Conservation (phyloP, 2,329 filamentous ascomycete species). For the Ramichloridium luteum region DNA sequence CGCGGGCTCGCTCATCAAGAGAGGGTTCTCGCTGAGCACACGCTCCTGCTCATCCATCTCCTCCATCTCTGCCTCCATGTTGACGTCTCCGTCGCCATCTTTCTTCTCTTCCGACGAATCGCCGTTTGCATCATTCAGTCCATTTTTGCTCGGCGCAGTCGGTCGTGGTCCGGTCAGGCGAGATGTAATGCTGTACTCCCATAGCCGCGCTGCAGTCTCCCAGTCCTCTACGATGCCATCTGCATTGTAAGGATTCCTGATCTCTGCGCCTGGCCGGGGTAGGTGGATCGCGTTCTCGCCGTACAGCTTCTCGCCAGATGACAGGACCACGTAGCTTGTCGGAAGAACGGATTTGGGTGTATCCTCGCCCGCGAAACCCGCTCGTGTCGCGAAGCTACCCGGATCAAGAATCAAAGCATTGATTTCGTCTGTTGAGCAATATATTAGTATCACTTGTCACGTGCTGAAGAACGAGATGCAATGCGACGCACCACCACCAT, state of each 20-base stretch:
- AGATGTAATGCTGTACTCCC: conserved; percentile 86
- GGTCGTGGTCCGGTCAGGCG: conserved; percentile 68
- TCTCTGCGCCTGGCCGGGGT: conserved; percentile 62
- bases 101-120: conserved; percentile 31
- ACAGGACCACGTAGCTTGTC: conserved; percentile 64
- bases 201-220: conserved; percentile 79
- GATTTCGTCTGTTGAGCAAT: conserved; percentile 74
- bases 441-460: no score
- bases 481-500: conserved; percentile 30
- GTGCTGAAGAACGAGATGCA: no score
- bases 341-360: conserved; percentile 87
- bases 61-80: conserved; percentile 50
- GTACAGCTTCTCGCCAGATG: conserved; percentile 51
- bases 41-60: conserved; percentile 51
- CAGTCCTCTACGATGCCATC: conserved; percentile 92
- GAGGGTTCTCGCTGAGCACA: conserved; percentile 73
- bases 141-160: conserved; percentile 60
- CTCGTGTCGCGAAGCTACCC: conserved; percentile 80
- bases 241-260: conserved; percentile 81
- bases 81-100: conserved; percentile 34
- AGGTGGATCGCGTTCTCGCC: conserved; percentile 83
- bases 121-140: conserved; percentile 63
- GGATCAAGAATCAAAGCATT: conserved; percentile 93
- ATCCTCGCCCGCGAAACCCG: conserved; percentile 95
- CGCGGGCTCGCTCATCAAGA: conserved; percentile 85